Evolutionary conservation across 257 asterid species (phyloP), one percentile per base, ranked within the genome.

Genomic region (Anisodus tanguticus): DNA sequence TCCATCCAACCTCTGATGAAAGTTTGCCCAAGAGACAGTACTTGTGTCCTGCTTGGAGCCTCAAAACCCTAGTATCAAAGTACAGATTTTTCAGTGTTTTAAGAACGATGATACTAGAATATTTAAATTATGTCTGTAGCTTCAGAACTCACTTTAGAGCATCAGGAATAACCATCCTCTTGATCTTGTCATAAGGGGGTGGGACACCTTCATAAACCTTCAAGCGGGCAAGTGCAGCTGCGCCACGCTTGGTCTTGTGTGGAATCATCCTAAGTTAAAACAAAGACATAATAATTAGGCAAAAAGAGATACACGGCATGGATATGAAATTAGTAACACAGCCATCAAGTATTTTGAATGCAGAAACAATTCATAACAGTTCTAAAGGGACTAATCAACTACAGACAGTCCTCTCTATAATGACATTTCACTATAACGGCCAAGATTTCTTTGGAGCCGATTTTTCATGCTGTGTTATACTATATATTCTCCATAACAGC

Each of bases 1-100:
- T 94, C 98, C 98, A 95, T 83, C 98, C 98, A 45, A 95, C 97
- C 85, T 95, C 98, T 0, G 98, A 91, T 16, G 98, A 95, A 49
- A 95, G 97, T 85, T 90, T 85, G 51, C 98, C 98, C 91, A 95
- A 84, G 83, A 94, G 77, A 79, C 97, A 95, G 87, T 94, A 93
- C 41, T 92, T 93, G 87, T 92, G 97, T 16, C 97, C 96, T 19
- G 95, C 95, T 88, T 95, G 97, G 76, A 95, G 94, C 89, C 98
- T 90, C 94, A 95, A 80, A 64, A 95, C 98, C 97, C 97, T 94
- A 85, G 35, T 83, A 31, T 82, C 16, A 47, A 51, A 72, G 17
- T 59, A 8, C 55, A 41, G 11, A 17, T 51, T 1, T 13, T 64
- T 6, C n/a, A 74, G 41, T 31, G n/a, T 12, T 13, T 31, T 1